Percentiles rank a stretch among this genome's conserved stretches.
Evolutionary conservation across 2,329 filamentous ascomycete species (phyloP).

Genomic region (Neofusicoccum cordaticola): DNA sequence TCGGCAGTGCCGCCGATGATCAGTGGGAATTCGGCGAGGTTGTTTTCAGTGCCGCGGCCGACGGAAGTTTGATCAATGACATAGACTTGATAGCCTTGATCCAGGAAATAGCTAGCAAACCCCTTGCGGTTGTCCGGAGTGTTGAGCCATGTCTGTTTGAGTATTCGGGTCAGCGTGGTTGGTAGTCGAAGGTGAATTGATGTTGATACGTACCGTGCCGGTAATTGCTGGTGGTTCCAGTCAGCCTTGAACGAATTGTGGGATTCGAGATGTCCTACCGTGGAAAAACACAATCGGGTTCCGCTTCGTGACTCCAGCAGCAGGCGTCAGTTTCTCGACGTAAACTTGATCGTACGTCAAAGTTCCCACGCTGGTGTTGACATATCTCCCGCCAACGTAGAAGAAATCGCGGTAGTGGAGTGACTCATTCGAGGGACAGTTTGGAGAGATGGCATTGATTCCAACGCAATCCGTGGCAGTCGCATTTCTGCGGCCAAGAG

Average conservation of each 20-base stretch:
- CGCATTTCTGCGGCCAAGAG: too few relatives aligned
- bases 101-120: constrained; percentile 49
- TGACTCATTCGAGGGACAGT: constrained; percentile 25
- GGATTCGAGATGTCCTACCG: constrained; percentile 13
- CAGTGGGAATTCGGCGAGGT: background rate
- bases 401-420: constrained; percentile 25
- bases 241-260: background rate
- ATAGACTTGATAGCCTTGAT: constrained; percentile 48
- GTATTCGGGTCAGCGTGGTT: background rate
- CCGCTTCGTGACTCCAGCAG: constrained; percentile 22
- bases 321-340: constrained; percentile 48
- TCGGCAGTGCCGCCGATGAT: constrained; percentile 8
- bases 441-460: constrained; percentile 17
- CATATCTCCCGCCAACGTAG: constrained; percentile 28
- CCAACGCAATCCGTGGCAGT: background rate
- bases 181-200: background rate
- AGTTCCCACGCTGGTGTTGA: constrained; percentile 23
- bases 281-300: constrained; percentile 27
- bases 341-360: constrained; percentile 49
- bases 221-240: too few relatives aligned
- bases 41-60: constrained; percentile 24
- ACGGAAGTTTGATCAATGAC: constrained; percentile 42
- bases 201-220: too few relatives aligned
- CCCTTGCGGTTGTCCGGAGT: constrained; percentile 48
- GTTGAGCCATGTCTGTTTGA: constrained; percentile 44